Percentiles rank a stretch among this genome's conserved stretches.
These are phyloP conservation scores for Colletotrichum horii DNA, from an alignment of 2,329 filamentous ascomycete genomes.

Conservation along the genomic window DNA sequence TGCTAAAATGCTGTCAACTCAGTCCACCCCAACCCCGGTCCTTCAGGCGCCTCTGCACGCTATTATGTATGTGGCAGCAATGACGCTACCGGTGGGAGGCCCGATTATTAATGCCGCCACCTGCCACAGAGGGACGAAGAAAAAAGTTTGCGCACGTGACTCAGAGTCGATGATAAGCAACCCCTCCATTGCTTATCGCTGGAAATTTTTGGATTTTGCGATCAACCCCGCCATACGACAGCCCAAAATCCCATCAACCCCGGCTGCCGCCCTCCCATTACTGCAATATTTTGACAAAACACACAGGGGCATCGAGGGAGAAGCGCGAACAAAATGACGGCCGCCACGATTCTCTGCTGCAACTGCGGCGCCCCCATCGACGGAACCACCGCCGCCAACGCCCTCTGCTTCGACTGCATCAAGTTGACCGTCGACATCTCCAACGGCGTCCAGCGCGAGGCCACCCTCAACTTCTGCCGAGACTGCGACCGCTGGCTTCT, in stretches of 20 bases:
- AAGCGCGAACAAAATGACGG: neutral
- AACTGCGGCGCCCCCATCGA: slow-evolving; percentile 97
- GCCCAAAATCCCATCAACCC: neutral
- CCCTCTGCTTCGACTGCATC: slow-evolving; percentile 94
- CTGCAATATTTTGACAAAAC: neutral
- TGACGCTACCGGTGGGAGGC: neutral
- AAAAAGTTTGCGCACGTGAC: neutral
- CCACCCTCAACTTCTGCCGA: slow-evolving; percentile 86
- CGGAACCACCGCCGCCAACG: slow-evolving; percentile 83
- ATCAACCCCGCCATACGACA: slow-evolving; percentile 17
- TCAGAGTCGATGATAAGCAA: neutral
- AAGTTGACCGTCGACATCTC: slow-evolving; percentile 95
- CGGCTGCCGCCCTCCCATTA: neutral
- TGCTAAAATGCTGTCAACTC: neutral
- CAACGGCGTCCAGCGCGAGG: slow-evolving; percentile 88
- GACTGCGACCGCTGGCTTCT: slow-evolving; percentile 95
- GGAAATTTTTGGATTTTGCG: neutral
- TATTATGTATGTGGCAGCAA: neutral
- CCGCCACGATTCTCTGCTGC: slow-evolving; percentile 79
- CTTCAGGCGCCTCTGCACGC: neutral
- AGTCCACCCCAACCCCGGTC: neutral
- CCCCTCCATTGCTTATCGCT: slow-evolving; percentile 11
- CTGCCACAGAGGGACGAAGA: neutral
- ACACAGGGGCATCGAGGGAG: neutral
- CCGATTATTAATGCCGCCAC: neutral